Percentiles rank a stretch among this genome's conserved stretches.
Evolutionary conservation across 1,284 basidiomycete species (phyloP).

Genomic region (Moesziomyces aphidis): DNA sequence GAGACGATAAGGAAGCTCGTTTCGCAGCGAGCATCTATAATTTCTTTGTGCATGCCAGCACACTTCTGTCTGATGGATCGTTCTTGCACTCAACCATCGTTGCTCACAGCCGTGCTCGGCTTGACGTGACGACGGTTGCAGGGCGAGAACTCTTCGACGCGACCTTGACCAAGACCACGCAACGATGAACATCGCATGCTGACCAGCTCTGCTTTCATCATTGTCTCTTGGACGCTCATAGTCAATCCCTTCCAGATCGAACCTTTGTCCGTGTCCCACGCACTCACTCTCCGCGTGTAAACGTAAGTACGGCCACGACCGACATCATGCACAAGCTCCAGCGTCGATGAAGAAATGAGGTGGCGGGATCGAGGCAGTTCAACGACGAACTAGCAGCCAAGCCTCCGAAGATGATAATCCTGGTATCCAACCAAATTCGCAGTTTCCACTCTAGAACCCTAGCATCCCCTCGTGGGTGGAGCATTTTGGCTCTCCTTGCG

Average conservation of each 20-base stretch:
- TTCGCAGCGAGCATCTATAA: conserved; percentile 60
- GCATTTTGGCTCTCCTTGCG: conserved; percentile 64
- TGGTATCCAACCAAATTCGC: conserved; percentile 69
- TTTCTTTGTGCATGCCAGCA: conserved; percentile 67
- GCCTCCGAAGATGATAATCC: conserved; percentile 66
- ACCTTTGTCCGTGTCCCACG: conserved; percentile 2
- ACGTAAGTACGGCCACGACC: conserved; percentile 17
- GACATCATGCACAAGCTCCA: background rate
- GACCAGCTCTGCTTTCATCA: conserved; percentile 3
- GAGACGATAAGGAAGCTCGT: conserved; percentile 67
- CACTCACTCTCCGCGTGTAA: conserved; percentile 4
- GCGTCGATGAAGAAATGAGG: background rate
- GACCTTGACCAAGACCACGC: background rate
- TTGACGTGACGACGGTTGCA: background rate
- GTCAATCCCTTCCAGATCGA: conserved; percentile 7
- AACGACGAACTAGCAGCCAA: background rate
- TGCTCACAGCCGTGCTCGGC: conserved; percentile 1
- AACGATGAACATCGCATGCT: conserved; percentile 9
- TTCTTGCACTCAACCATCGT: conserved; percentile 15
- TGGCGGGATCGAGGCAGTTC: background rate
- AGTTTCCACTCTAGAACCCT: conserved; percentile 68
- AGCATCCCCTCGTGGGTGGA: conserved; percentile 59
- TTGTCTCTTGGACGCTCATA: conserved; percentile 8
- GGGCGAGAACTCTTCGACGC: background rate
- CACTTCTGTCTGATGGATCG: conserved; percentile 63